phyloP scores from a whole-genome alignment of 116 monocot species.

The Phalaenopsis hybrid region DNA sequence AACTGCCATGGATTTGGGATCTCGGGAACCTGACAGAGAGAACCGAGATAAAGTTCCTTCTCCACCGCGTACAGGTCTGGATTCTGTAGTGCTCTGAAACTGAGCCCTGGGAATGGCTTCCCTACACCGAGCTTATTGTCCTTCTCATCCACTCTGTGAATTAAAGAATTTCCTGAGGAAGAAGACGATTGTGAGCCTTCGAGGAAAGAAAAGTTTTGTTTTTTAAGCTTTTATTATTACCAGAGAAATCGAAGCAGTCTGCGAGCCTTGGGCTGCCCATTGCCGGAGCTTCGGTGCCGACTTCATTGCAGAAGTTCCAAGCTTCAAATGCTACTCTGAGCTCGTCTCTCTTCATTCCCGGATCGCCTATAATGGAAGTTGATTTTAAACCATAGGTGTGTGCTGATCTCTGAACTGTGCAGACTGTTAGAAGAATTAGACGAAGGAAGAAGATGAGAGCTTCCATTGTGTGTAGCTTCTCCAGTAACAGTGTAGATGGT shows the following conservation, averaged over 20 bases:
- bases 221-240: neutral
- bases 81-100: neutral
- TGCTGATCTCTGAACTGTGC: neutral
- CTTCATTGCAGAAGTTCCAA: constrained; percentile 94
- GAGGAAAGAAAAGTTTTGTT: neutral
- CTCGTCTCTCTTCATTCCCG: constrained; percentile 74
- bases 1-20: constrained; percentile 59
- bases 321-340: constrained; percentile 69
- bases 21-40: constrained; percentile 49
- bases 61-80: constrained; percentile 58
- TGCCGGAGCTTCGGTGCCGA: constrained; percentile 54
- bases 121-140: neutral
- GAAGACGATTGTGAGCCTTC: neutral
- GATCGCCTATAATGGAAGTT: constrained; percentile 56
- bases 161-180: neutral
- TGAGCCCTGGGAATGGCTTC: neutral
- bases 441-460: neutral
- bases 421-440: neutral
- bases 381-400: neutral
- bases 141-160: neutral
- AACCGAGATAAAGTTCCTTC: constrained; percentile 78
- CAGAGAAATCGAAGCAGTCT: constrained; percentile 56
- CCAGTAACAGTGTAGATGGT: too few relatives aligned
- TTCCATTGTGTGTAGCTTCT: neutral
- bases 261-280: constrained; percentile 85